phyloP scores from a whole-genome alignment of 2,329 filamentous ascomycete species.

The Microsporum ferrugineum region DNA sequence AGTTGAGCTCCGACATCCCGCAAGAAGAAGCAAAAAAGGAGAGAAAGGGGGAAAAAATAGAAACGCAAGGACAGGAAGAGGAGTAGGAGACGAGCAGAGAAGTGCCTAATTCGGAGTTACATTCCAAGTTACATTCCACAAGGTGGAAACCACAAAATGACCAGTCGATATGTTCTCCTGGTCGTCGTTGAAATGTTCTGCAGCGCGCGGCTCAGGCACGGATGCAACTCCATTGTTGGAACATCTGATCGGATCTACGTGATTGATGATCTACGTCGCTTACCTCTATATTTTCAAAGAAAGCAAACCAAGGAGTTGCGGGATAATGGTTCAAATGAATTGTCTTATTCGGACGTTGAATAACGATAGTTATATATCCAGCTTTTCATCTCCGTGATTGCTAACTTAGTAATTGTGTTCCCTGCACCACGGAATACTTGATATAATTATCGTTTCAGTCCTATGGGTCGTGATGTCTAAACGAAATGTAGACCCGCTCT shows the following conservation, averaged over 20 bases:
- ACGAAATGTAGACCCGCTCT: slow-evolving; percentile 3
- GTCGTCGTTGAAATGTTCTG: not conserved
- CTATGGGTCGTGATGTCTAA: not conserved
- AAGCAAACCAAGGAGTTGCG: not conserved
- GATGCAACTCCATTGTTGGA: not conserved
- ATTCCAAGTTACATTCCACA: not conserved
- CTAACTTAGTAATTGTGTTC: not conserved
- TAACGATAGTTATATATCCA: not conserved
- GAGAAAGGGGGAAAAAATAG: not conserved
- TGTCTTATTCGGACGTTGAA: not conserved
- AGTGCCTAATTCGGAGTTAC: not conserved
- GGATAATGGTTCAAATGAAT: not conserved
- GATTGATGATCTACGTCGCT: not conserved
- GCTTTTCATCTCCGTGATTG: not conserved
- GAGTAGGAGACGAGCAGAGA: not conserved
- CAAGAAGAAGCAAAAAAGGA: not conserved
- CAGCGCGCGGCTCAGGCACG: slow-evolving; percentile 2
- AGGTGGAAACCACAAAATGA: not conserved
- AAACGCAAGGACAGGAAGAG: not conserved
- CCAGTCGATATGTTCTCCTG: not conserved
- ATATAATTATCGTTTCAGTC: not conserved
- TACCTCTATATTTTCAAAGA: not conserved
- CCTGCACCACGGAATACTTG: not conserved
- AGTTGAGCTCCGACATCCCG: not conserved
- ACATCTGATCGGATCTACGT: not conserved